Percentiles rank a stretch among this genome's conserved stretches.
These are phyloP conservation scores for Colletotrichum sp. DNA, from an alignment of 2,329 filamentous ascomycete species.

Conservation along the genomic window DNA sequence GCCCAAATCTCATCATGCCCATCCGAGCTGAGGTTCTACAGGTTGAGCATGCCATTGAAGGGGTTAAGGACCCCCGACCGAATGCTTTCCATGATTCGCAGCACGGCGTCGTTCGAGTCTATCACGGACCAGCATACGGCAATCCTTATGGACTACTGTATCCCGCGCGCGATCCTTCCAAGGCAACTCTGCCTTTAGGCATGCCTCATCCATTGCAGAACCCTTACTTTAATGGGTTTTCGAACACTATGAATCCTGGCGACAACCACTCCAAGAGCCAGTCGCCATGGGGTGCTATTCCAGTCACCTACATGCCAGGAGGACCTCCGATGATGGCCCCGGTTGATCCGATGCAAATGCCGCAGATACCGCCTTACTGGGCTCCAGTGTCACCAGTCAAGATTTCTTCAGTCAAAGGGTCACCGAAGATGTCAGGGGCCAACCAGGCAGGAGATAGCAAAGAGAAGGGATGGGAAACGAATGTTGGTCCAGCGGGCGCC, in stretches of 20 bases:
- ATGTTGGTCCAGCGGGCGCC: not conserved
- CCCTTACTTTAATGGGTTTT: constrained; percentile 47
- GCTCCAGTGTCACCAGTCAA: not conserved
- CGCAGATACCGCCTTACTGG: constrained; percentile 8
- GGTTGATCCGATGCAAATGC: constrained; percentile 8
- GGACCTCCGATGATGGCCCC: not conserved
- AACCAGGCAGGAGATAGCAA: not conserved
- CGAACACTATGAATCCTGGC: constrained; percentile 23
- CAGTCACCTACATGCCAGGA: constrained; percentile 4
- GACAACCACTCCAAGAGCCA: constrained; percentile 10
- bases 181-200: constrained; percentile 42
- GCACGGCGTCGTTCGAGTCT: constrained; percentile 59
- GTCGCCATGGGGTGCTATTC: constrained; percentile 10
- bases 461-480: constrained; percentile 24
- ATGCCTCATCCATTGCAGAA: constrained; percentile 48
- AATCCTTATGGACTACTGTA: constrained; percentile 54
- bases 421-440: constrained; percentile 15
- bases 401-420: not conserved
- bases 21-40: constrained; percentile 55
- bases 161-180: constrained; percentile 39
- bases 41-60: constrained; percentile 61
- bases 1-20: constrained; percentile 53
- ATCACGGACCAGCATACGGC: constrained; percentile 62
- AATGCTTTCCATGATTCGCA: constrained; percentile 65
- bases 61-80: constrained; percentile 56